These are phyloP conservation scores for Stagonosporopsis rhizophila DNA, from an alignment of 2,329 filamentous ascomycete genomes.

Conservation along the genomic window DNA sequence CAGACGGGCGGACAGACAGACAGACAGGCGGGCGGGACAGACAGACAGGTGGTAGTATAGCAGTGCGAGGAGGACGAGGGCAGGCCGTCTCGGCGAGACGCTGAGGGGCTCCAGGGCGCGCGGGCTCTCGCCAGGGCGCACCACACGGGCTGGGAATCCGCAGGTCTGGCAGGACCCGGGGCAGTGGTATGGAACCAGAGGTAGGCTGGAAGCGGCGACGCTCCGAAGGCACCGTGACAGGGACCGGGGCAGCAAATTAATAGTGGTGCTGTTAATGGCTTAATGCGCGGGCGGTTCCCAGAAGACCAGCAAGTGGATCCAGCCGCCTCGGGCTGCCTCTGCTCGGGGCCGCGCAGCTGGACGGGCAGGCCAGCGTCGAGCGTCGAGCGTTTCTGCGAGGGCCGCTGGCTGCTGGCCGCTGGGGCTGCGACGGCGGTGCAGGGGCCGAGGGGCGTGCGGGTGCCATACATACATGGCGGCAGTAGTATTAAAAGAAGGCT, in stretches of 20 bases:
- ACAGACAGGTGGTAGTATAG: no score
- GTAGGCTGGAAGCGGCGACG: conserved; percentile 22
- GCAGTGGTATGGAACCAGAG: conserved; percentile 27
- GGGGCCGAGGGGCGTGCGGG: conserved; percentile 22
- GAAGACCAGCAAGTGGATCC: conserved; percentile 30
- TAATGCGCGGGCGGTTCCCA: conserved; percentile 30
- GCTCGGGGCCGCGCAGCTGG: conserved; percentile 23
- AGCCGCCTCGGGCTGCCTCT: conserved; percentile 21
- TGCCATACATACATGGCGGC: no score
- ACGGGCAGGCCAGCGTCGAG: conserved; percentile 27
- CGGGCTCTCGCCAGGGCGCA: not conserved
- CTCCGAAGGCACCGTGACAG: conserved; percentile 27
- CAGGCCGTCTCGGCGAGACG: no score
- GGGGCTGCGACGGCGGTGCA: conserved; percentile 19
- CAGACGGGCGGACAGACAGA: no score
- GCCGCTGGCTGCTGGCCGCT: conserved; percentile 11
- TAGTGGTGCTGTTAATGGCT: conserved; percentile 31
- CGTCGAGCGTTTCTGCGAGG: no score
- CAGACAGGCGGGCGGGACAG: no score
- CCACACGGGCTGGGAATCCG: conserved; percentile 21
- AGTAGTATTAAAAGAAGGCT: not conserved
- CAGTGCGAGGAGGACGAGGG: no score
- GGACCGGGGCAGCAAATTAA: conserved; percentile 31
- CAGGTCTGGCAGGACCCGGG: conserved; percentile 23
- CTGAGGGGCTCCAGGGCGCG: no score